phyloP scores from a whole-genome alignment of 768 basidiomycete species.

The Mycena galericulata region DNA sequence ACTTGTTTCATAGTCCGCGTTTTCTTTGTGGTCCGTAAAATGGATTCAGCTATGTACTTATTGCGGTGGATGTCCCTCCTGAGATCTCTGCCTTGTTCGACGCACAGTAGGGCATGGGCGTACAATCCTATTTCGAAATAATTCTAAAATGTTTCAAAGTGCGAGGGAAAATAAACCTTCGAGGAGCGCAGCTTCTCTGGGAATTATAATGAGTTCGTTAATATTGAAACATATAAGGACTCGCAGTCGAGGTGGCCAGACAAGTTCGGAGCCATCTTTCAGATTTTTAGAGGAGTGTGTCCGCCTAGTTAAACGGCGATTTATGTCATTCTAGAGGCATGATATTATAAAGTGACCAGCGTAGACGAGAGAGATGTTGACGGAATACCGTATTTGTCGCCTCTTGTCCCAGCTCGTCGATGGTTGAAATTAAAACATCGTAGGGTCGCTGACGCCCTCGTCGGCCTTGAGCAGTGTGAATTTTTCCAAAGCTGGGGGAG shows the following conservation, averaged over 20 bases:
- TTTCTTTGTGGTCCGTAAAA: conserved; percentile 6
- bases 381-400: background rate
- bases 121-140: background rate
- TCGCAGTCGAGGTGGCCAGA: conserved; percentile 12
- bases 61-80: background rate
- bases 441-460: too few relatives aligned
- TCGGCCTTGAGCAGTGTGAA: too few relatives aligned
- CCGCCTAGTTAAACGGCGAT: background rate
- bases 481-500: too few relatives aligned
- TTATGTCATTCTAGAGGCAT: background rate
- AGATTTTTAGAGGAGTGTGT: background rate
- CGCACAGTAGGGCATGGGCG: background rate
- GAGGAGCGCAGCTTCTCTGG: conserved; percentile 15
- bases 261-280: background rate
- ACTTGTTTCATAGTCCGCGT: conserved; percentile 12
- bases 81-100: background rate
- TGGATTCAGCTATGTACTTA: background rate
- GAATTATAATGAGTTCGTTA: background rate
- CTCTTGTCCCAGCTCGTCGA: background rate
- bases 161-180: background rate
- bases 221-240: background rate
- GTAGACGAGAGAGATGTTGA: too few relatives aligned
- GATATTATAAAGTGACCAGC: background rate
- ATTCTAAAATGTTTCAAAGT: background rate
- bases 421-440: background rate